These are phyloP conservation scores for Anacardium occidentale DNA, from an alignment of 345 rosid species.

Conservation along the genomic window DNA sequence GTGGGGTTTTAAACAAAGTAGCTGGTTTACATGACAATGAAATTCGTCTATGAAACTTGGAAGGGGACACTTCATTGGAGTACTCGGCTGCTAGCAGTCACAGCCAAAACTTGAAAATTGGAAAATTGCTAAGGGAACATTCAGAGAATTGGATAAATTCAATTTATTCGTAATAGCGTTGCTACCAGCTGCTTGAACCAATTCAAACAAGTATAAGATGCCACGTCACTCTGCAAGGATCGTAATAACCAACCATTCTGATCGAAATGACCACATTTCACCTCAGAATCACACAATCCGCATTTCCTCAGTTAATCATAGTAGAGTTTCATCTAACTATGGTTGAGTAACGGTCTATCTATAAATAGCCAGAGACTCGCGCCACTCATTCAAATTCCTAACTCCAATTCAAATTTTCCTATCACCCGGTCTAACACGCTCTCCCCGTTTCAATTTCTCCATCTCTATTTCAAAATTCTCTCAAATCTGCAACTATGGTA, in stretches of 20 bases:
- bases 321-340: constrained; percentile 19
- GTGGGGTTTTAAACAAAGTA: too few relatives aligned
- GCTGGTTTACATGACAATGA: too few relatives aligned
- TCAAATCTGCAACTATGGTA: constrained; percentile 46
- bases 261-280: neutral
- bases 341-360: constrained; percentile 23
- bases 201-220: neutral
- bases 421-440: constrained; percentile 13
- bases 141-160: too few relatives aligned
- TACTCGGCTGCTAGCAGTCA: too few relatives aligned
- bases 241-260: neutral
- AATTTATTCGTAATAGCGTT: too few relatives aligned
- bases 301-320: constrained; percentile 6
- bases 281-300: neutral
- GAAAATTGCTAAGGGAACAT: too few relatives aligned
- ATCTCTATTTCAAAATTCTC: constrained; percentile 14
- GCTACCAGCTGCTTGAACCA: too few relatives aligned
- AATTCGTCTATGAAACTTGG: too few relatives aligned
- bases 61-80: too few relatives aligned
- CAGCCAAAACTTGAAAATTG: too few relatives aligned
- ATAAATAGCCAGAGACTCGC: constrained; percentile 20
- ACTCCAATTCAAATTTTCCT: constrained; percentile 32
- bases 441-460: constrained; percentile 6
- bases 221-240: neutral
- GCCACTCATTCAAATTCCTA: constrained; percentile 16